phyloP scores from a whole-genome alignment of 83 land plant genomes.

The Picea mariana region DNA sequence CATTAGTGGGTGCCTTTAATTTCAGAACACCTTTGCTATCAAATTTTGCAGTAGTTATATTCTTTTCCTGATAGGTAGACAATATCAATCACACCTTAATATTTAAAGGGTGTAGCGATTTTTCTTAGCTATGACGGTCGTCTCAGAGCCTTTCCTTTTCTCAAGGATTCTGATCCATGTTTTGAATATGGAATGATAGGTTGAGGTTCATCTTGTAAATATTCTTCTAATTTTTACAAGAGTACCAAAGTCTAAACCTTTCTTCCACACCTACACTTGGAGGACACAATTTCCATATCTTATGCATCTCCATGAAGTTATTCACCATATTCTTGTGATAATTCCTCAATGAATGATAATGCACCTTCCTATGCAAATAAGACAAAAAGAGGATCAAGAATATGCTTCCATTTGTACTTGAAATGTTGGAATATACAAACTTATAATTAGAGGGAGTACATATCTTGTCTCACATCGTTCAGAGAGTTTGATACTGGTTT shows the following conservation, averaged over 20 bases:
- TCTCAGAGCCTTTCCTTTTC: not conserved
- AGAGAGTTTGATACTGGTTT: not conserved
- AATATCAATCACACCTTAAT: not conserved
- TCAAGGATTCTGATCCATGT: not conserved
- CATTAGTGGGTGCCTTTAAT: constrained; percentile 19
- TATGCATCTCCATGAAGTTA: constrained; percentile 36
- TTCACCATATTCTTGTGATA: constrained; percentile 4
- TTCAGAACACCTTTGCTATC: constrained; percentile 36
- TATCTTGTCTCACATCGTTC: not conserved
- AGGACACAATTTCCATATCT: constrained; percentile 26
- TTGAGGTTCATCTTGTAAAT: constrained; percentile 16
- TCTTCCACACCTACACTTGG: constrained; percentile 27
- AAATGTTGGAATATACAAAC: not conserved
- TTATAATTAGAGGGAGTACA: constrained; percentile 14
- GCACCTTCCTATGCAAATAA: constrained; percentile 27
- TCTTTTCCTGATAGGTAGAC: not conserved
- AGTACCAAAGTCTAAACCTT: constrained; percentile 32
- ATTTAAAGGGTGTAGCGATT: not conserved
- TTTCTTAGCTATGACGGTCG: not conserved
- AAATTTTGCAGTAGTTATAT: not conserved
- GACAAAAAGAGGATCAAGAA: not conserved
- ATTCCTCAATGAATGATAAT: constrained; percentile 23
- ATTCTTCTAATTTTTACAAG: constrained; percentile 21
- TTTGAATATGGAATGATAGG: constrained; percentile 17
- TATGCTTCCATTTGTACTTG: not conserved